Conservation (phyloP, 768 basidiomycete species). For the Lentinula sp. region DNA sequence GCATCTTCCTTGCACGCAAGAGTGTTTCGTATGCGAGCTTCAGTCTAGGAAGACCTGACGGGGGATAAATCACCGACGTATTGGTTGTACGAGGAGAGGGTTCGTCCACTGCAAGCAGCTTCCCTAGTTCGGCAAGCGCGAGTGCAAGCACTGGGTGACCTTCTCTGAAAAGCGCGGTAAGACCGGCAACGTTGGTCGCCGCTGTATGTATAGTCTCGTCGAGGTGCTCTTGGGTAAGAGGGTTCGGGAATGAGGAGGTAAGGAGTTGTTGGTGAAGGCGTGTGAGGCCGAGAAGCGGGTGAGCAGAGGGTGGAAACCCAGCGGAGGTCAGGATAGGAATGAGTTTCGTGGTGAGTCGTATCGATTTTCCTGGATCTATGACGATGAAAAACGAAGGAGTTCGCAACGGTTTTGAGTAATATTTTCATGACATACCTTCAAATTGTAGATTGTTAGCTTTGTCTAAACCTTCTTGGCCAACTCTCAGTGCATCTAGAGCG, state of each 20-base stretch:
- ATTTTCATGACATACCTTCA: conserved; percentile 33
- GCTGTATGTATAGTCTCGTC: conserved; percentile 59
- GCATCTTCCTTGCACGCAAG: conserved; percentile 51
- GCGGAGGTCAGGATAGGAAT: conserved; percentile 58
- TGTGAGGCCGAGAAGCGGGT: conserved; percentile 72
- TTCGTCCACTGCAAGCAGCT: conserved; percentile 76
- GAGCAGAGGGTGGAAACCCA: conserved; percentile 56
- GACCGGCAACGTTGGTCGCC: conserved; percentile 45
- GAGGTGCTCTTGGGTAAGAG: conserved; percentile 42
- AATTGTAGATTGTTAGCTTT: conserved; percentile 64
- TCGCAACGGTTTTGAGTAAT: background rate
- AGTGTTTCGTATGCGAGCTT: conserved; percentile 62
- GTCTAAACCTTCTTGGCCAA: conserved; percentile 70
- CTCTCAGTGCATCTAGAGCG: conserved; percentile 55
- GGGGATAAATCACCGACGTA: conserved; percentile 43
- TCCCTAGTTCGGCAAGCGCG: conserved; percentile 74
- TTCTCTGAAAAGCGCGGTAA: conserved; percentile 43
- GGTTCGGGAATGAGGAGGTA: conserved; percentile 39
- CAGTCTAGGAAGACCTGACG: conserved; percentile 59
- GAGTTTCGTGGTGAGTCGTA: conserved; percentile 56
- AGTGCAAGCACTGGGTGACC: conserved; percentile 79
- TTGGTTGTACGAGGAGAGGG: conserved; percentile 32
- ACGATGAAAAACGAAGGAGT: background rate
- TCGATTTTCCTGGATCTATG: conserved; percentile 53
- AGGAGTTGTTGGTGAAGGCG: conserved; percentile 71